Evolutionary conservation across 2,329 filamentous ascomycete genomes (phyloP), one percentile per base, ranked within the genome.

Genomic region (Chalaropsis thielavioides): DNA sequence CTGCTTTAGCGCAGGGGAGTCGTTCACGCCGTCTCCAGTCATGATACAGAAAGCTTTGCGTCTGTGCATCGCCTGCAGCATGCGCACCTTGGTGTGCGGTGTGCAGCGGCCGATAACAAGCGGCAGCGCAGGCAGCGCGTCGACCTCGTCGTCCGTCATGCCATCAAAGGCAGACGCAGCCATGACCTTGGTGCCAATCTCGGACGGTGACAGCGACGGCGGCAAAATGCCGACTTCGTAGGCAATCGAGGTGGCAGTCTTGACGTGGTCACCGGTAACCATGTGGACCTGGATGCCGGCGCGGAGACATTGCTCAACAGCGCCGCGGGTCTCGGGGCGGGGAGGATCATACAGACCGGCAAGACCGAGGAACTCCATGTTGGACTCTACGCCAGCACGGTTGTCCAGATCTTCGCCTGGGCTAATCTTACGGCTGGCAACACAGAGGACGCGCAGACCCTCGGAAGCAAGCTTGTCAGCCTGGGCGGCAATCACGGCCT

Each of bases 21-120:
- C 87, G 72, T 90, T 90, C 69, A 89, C 86, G 69, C 87, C 86
- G 67, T 89, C 86, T 69, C 87, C 87, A 51, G 86, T 89, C 84
- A 89, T 89, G 69, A 86, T 86, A 69, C 83, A 87, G 72, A 88
- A 89, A 1, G 80, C 80, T 66, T 82, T 80, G 64, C 86, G 81
- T 40, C 86, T 80, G 69, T 88, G 85, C 66, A 89, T 79, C n/a
- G 86, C 85, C 71, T 88, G 84, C 65, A 89, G 86, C 81, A 89
- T 86, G 68, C 86, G 80, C n/a, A 88, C 85, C 73, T 89, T 89
- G 43, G 86, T 89, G 64, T 83, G 76, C 1, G 86, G 86, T 56
- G 84, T 85, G 72, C 86, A 89, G 46, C 86, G 79, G 66, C 86
- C 86, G 59, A 89, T 79, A 2, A 89, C 86, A 7, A 88, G 75